Conservation (phyloP, 306 rosid species). For the Cucurbita ficifolia region DNA sequence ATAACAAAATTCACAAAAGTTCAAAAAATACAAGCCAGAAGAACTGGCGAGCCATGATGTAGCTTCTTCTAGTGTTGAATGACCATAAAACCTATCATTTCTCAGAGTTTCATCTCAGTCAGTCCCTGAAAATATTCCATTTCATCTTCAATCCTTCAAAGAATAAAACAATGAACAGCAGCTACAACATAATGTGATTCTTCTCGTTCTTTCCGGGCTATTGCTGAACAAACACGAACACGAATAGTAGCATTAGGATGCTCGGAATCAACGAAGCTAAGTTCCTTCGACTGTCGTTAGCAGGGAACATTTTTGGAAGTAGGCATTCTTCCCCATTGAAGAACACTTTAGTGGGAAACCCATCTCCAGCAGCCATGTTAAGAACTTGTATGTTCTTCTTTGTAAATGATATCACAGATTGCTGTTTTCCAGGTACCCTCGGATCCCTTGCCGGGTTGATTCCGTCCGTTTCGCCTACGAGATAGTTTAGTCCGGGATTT, state of each 20-base stretch:
- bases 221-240: conserved; percentile 27
- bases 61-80: background rate
- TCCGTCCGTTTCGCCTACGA: conserved; percentile 74
- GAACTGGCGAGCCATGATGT: background rate
- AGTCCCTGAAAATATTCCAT: background rate
- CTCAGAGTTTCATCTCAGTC: background rate
- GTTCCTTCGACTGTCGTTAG: conserved; percentile 20
- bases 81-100: background rate
- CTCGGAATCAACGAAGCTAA: conserved; percentile 15
- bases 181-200: conserved; percentile 10
- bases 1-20: background rate
- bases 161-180: conserved; percentile 26
- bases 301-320: conserved; percentile 55
- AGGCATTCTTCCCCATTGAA: conserved; percentile 94
- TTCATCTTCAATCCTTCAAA: conserved; percentile 8
- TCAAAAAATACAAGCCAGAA: background rate
- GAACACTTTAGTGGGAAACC: conserved; percentile 78
- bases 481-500: conserved; percentile 49
- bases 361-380: conserved; percentile 49
- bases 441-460: conserved; percentile 56
- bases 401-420: conserved; percentile 79
- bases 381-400: conserved; percentile 65
- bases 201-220: conserved; percentile 2
- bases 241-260: conserved; percentile 18
- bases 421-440: conserved; percentile 91